Percentiles rank a stretch among this genome's conserved stretches.
These are phyloP conservation scores for Amauroascus niger DNA, from an alignment of 2,329 filamentous ascomycete genomes.

Conservation along the genomic window DNA sequence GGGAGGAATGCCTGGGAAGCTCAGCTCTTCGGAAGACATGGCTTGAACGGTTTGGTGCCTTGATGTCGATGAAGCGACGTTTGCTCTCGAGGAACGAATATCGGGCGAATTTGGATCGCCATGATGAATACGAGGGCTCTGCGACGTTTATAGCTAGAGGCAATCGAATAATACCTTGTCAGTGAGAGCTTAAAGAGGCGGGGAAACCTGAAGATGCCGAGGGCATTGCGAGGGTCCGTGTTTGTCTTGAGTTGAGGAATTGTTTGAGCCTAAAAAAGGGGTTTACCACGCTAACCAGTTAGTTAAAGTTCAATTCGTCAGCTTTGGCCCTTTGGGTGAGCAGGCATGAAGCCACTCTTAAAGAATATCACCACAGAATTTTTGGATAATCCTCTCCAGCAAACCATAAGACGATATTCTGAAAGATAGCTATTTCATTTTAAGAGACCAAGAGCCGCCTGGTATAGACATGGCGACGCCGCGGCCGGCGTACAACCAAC, in stretches of 20 bases:
- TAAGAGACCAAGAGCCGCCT: not conserved
- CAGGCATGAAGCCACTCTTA: not conserved
- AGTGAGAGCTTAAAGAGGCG: not conserved
- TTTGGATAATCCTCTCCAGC: too few species aligned
- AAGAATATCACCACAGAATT: too few species aligned
- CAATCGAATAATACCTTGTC: not conserved
- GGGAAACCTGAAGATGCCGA: slow-evolving; percentile 6
- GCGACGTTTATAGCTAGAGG: not conserved
- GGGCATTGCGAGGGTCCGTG: not conserved
- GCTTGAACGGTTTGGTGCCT: not conserved
- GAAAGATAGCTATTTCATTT: not conserved
- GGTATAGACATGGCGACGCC: not conserved
- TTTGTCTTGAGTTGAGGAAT: not conserved
- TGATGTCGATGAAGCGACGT: not conserved
- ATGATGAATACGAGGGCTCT: not conserved
- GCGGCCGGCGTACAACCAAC: slow-evolving; percentile 17
- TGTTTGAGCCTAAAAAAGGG: not conserved
- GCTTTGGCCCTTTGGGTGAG: too few species aligned
- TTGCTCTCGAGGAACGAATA: not conserved
- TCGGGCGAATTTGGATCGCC: not conserved
- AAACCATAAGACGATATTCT: not conserved
- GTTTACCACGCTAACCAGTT: too few species aligned
- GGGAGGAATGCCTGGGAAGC: slow-evolving; percentile 28
- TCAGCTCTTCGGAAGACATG: slow-evolving; percentile 11
- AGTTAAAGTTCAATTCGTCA: too few species aligned